phyloP scores from a whole-genome alignment of 805 yeast species.

The Candida ficus region DNA sequence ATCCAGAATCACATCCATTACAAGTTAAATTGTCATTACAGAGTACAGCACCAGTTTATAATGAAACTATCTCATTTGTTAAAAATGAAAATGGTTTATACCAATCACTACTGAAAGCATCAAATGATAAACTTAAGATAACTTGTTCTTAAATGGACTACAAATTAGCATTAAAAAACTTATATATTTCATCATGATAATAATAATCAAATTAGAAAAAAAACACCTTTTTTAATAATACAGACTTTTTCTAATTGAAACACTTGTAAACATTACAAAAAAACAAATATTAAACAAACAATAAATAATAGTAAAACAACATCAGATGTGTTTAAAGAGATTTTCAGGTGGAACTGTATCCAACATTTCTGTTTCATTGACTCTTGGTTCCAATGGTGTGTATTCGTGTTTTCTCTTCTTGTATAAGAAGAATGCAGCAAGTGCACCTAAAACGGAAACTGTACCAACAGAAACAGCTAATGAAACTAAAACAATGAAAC shows the following conservation, averaged over 20 bases:
- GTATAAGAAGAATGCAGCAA: slow-evolving; percentile 33
- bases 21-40: slow-evolving; percentile 29
- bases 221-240: too few species aligned
- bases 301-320: background rate
- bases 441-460: slow-evolving; percentile 34
- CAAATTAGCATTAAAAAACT: too few species aligned
- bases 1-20: slow-evolving; percentile 23
- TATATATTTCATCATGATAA: too few species aligned
- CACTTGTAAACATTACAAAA: background rate
- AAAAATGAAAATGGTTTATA: slow-evolving; percentile 20
- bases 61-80: slow-evolving; percentile 15
- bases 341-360: slow-evolving; percentile 58
- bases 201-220: too few species aligned
- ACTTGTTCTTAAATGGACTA: too few species aligned
- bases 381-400: slow-evolving; percentile 46
- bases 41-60: slow-evolving; percentile 27
- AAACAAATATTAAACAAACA: slow-evolving; percentile 2
- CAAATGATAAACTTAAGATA: background rate
- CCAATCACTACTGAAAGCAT: slow-evolving; percentile 3
- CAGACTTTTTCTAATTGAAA: too few species aligned
- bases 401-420: slow-evolving; percentile 36
- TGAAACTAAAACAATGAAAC: slow-evolving; percentile 65
- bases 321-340: slow-evolving; percentile 32
- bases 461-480: slow-evolving; percentile 62
- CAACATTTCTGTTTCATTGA: slow-evolving; percentile 56